Conservation (phyloP, 371 early-diverging fungal genomes). For the Coemansia sp. region DNA sequence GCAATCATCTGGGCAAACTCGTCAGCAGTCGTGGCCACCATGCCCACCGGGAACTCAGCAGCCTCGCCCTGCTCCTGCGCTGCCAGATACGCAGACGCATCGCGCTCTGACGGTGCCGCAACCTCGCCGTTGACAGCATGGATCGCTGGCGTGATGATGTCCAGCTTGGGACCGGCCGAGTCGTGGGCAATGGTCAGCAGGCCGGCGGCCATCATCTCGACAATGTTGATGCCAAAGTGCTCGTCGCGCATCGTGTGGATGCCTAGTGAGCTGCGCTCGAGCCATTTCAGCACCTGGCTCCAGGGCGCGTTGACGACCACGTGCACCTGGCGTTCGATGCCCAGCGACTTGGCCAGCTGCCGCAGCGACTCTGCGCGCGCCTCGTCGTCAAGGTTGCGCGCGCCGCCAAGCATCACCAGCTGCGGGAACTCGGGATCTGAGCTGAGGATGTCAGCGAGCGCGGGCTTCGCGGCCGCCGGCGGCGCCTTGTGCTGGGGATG, state of each 20-base stretch:
- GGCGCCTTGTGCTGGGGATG: conserved; percentile 56
- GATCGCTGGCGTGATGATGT: conserved; percentile 68
- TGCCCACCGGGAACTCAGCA: conserved; percentile 55
- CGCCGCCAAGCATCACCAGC: conserved; percentile 57
- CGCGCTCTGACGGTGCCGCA: conserved; percentile 4
- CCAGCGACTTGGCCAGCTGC: conserved; percentile 53
- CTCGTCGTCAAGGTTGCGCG: conserved; percentile 78
- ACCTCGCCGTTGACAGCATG: neutral
- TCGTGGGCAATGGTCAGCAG: conserved; percentile 87
- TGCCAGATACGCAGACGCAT: conserved; percentile 6
- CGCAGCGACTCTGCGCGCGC: conserved; percentile 65
- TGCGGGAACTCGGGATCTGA: conserved; percentile 12
- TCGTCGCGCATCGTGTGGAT: conserved; percentile 96
- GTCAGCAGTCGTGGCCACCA: conserved; percentile 64
- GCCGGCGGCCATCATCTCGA: conserved; percentile 97
- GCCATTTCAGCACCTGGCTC: conserved; percentile 58
- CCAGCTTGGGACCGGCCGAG: conserved; percentile 92
- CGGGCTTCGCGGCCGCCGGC: neutral
- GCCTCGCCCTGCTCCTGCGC: neutral
- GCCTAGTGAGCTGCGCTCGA: conserved; percentile 71
- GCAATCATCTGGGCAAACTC: conserved; percentile 67
- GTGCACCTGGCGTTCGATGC: conserved; percentile 67
- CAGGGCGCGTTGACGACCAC: conserved; percentile 85
- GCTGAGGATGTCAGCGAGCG: neutral
- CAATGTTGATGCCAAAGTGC: conserved; percentile 96